Evolutionary conservation across 345 rosid genomes (phyloP).

Genomic region (Mallotus nudiflorus): DNA sequence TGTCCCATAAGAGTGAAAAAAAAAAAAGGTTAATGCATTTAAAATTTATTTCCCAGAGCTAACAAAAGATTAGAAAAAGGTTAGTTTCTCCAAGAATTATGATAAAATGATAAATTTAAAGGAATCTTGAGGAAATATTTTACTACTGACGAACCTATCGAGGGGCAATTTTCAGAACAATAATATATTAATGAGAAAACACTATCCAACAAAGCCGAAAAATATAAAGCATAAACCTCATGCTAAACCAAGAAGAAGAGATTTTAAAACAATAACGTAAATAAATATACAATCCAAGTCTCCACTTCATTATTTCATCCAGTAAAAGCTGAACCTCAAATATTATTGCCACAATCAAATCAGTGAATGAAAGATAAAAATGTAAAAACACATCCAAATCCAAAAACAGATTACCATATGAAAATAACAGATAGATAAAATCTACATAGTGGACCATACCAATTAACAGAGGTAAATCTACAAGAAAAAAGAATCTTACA

Average conservation of each 20-base stretch:
- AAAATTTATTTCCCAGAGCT: not conserved
- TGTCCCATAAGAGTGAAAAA: not conserved
- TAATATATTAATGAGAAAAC: not conserved
- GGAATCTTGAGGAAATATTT: not conserved
- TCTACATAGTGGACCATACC: not conserved
- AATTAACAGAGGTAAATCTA: too few relatives aligned
- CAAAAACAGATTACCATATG: not conserved
- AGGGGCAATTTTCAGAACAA: not conserved
- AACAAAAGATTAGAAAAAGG: too few relatives aligned
- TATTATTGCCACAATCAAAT: not conserved
- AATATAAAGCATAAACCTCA: not conserved
- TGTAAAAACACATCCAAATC: not conserved
- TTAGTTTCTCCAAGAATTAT: not conserved
- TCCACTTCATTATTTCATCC: not conserved
- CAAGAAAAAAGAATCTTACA: slow-evolving; percentile 43
- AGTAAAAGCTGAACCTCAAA: not conserved
- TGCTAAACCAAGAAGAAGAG: not conserved
- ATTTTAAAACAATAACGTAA: not conserved
- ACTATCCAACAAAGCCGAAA: not conserved
- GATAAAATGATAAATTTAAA: too few relatives aligned
- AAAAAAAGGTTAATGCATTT: not conserved
- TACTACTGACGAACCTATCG: not conserved
- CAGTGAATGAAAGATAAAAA: not conserved
- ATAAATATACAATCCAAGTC: not conserved
- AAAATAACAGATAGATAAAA: not conserved